Base-by-base conservation (phyloP, 345 rosid species). In the Viola odorata region DNA sequence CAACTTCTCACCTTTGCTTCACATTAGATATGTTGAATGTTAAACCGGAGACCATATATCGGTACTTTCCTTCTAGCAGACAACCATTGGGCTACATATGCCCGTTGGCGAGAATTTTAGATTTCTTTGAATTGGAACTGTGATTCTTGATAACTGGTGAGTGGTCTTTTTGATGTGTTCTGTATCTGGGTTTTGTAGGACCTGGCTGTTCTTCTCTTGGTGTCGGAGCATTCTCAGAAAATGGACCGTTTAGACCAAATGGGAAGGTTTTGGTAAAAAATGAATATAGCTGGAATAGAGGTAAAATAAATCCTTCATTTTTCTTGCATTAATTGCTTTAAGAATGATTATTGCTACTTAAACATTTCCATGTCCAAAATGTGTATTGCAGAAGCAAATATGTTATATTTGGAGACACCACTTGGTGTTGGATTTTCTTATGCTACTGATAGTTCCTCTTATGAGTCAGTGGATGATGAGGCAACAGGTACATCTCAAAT, bases 141-240 rank as follows among this genome's bases (percentile, higher is more conserved):
- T 23, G 32, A 54, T 17, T 54, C 8, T 10, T 12, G 37, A 55
- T 12, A 14, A 45, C 6, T 23, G n/a, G n/a, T n/a, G n/a, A 49
- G 1, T 7, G 12, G 32, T 15, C 12, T 55, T 23, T 23, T 66
- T 57, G 57, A 45, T 7, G 45, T 50, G 3, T n/a, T 38, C 36
- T 42, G 15, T 44, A 9, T 59, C 41, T 41, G 58, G 32, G 5
- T 8, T 36, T 63, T 72, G 54, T 71, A 86, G 91, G 91, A 52
- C 99, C 99, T 38, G 99, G 99, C 8, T 94, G 99, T 63, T 94
- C 99, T 64, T 94, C 99, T 48, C 70, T 94, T 52, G 99, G 99
- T 41, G 91, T 90, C 58, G 99, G 99, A 37, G 99, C 97, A 54
- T 94, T 94, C 69, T 88, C 96, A 41, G 99, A 94, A 61, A 88